Percentiles rank a stretch among this genome's conserved stretches.
Evolutionary conservation across 768 basidiomycete genomes (phyloP).

Genomic region (Lactarius hengduanensis): DNA sequence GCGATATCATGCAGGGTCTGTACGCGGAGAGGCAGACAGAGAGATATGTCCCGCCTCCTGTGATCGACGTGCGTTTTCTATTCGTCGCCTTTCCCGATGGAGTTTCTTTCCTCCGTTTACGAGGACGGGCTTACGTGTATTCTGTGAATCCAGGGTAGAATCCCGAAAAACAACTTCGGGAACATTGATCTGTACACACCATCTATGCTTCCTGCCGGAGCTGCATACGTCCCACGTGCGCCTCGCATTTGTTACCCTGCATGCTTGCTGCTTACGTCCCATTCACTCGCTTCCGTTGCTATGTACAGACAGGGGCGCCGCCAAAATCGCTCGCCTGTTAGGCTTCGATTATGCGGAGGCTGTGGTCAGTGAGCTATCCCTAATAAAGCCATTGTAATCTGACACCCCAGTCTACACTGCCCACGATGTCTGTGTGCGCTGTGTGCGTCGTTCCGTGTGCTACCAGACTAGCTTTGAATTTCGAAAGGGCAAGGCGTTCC

Average conservation of each 20-base stretch:
- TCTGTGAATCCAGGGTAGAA: slow-evolving; percentile 60
- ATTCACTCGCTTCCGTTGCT: background rate
- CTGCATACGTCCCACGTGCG: slow-evolving; percentile 88
- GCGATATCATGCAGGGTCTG: slow-evolving; percentile 69
- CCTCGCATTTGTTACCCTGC: background rate
- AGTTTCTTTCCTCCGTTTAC: slow-evolving; percentile 4
- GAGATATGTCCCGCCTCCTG: slow-evolving; percentile 71
- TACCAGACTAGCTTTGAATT: slow-evolving; percentile 93
- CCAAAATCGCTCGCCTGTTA: slow-evolving; percentile 84
- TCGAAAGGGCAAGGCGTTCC: slow-evolving; percentile 85
- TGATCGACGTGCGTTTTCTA: slow-evolving; percentile 54
- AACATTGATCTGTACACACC: slow-evolving; percentile 96
- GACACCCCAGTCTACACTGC: background rate
- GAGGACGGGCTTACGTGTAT: slow-evolving; percentile 2
- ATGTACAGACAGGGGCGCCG: slow-evolving; percentile 60
- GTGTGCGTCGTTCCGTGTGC: background rate
- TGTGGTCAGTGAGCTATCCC: slow-evolving; percentile 60
- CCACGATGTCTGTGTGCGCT: background rate
- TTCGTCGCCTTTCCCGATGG: slow-evolving; percentile 13
- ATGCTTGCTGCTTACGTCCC: background rate
- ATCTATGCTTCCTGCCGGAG: slow-evolving; percentile 90
- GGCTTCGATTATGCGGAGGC: slow-evolving; percentile 93
- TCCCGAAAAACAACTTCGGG: slow-evolving; percentile 95
- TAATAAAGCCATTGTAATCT: background rate
- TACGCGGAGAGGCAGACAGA: slow-evolving; percentile 87